Conservation (phyloP, 2,329 filamentous ascomycete species). For the Fusarium acutatum region DNA sequence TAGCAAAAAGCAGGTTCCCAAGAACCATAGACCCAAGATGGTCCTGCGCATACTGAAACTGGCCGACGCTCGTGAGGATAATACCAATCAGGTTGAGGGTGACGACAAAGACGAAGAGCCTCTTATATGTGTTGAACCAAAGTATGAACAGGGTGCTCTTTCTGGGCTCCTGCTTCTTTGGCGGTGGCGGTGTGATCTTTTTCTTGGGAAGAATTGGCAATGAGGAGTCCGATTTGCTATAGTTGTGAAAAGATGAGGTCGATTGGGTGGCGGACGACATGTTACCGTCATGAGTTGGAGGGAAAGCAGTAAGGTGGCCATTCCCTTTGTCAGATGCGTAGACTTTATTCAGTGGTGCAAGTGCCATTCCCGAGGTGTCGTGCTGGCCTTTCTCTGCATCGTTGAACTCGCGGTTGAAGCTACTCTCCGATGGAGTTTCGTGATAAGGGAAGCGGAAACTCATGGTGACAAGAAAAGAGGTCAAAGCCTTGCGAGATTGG, state of each 20-base stretch:
- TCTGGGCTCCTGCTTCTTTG: not conserved
- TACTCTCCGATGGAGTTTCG: fast-evolving
- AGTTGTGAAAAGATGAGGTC: not conserved
- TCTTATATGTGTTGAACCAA: not conserved
- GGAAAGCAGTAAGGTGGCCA: not conserved
- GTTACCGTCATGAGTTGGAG: not conserved
- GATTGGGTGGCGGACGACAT: not conserved
- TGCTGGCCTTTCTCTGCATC: not conserved
- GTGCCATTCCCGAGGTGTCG: not conserved
- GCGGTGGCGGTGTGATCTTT: not conserved
- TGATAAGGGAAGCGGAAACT: not conserved
- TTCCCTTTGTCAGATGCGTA: not conserved
- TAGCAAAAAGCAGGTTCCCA: not conserved
- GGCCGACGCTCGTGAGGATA: fast-evolving
- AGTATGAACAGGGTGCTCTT: not conserved
- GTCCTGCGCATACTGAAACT: not conserved
- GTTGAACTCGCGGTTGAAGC: not conserved
- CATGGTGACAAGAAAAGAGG: not conserved
- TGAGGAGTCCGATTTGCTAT: not conserved
- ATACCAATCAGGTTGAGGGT: not conserved
- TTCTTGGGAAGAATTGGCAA: not conserved
- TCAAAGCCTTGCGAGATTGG: fast-evolving
- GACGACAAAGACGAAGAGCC: not conserved
- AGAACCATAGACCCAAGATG: not conserved
- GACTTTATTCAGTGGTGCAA: not conserved